Percentiles rank a stretch among this genome's conserved stretches.
Conservation (phyloP, 169 alveolate species). For the Cryptosporidium sp. region DNA sequence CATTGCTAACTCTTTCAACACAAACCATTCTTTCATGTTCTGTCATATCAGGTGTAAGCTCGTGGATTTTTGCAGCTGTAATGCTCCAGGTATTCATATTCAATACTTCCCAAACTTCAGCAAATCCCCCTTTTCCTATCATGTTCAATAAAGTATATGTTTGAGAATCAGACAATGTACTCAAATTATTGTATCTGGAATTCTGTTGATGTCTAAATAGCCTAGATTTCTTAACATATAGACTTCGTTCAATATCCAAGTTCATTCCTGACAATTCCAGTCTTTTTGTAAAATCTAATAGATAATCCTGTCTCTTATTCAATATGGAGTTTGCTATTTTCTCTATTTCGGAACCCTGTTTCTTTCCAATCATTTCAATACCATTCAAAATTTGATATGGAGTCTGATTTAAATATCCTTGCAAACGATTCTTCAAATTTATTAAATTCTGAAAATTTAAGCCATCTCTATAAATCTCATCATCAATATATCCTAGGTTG, state of each 20-base stretch:
- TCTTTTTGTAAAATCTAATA: not conserved
- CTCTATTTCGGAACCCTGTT: not conserved
- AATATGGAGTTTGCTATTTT: not conserved
- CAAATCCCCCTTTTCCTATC: constrained; percentile 92
- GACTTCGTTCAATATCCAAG: constrained; percentile 59
- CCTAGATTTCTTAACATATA: constrained; percentile 57
- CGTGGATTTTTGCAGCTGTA: constrained; percentile 90
- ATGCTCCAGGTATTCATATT: constrained; percentile 89
- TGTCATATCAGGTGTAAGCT: constrained; percentile 86
- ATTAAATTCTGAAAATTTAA: constrained; percentile 31
- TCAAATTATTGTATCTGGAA: constrained; percentile 47
- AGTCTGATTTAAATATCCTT: constrained; percentile 17
- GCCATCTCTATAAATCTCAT: constrained; percentile 63
- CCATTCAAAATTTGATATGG: constrained; percentile 30
- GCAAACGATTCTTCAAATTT: constrained; percentile 22
- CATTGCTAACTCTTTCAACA: constrained; percentile 89
- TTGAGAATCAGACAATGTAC: constrained; percentile 46
- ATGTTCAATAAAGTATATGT: constrained; percentile 82
- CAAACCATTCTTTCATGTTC: constrained; percentile 86
- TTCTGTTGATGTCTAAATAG: constrained; percentile 67
- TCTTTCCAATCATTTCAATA: not conserved
- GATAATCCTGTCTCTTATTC: constrained; percentile 28
- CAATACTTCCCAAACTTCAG: constrained; percentile 92
- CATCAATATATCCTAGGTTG: constrained; percentile 22
- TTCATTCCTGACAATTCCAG: constrained; percentile 13